Base-by-base conservation (phyloP, 2,329 filamentous ascomycete genomes). In the Monilinia laxa region DNA sequence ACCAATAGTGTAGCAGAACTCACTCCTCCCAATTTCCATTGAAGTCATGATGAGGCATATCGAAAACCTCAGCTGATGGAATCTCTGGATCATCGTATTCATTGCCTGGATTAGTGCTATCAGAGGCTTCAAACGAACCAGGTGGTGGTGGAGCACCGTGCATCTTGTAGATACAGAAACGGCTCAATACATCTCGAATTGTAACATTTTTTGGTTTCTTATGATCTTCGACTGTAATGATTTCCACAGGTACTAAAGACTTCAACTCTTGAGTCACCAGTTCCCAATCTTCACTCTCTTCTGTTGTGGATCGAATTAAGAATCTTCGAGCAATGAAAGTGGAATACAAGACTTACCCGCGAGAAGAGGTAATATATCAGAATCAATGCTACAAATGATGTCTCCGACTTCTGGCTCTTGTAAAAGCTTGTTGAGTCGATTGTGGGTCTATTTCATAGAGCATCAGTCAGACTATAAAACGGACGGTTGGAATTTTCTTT, bases 1-100 rank as follows among this genome's bases (percentile, higher is more conserved):
- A 40, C 28, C 16, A 23, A 12, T 14, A 52, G n/a, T 23, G 20
- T 49, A 10, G 14, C 12, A 47, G 6, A 49, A 66, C 68, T 47
- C 64, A 74, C 73, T 73, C 68, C 35, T 76, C 72, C 75, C 75
- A 76, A 31, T 62, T 57, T 7, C 68, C 69, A 35, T 72, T 67
- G 59, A 74, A 76, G 18, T 66, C 65, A 2, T 45, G 25, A 59
- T 75, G 69, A 49, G 75, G 75, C 70, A 76, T 68, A 14, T 55
- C 51, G 3, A 67, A 71, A 16, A 73, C 65, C 38, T 75, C 72
- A 38, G 70, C 73, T 45, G 72, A 67, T 31, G 68, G 69, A 20
- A 74, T 56, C 12, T 68, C 59, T 28, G 62, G 62, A 40, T 65
- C 62, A 12, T 62, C 45, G 23, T 51, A 4, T 12, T 18, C 28